phyloP scores from a whole-genome alignment of 495 filamentous ascomycete genomes.

The Apiosordaria backusii region DNA sequence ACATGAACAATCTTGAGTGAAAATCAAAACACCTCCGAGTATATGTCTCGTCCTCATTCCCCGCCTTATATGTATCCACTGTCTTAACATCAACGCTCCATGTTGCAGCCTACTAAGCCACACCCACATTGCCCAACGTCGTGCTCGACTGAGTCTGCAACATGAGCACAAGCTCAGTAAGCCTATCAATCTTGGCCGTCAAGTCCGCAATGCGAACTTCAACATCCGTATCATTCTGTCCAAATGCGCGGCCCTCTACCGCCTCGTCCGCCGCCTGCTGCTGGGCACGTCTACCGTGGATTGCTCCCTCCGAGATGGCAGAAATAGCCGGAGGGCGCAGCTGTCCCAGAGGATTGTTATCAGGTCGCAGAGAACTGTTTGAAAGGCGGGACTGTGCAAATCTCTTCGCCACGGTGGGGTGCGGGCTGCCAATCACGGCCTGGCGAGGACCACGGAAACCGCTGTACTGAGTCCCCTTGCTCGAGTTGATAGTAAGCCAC shows the following conservation, averaged over 20 bases:
- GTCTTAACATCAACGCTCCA: neutral
- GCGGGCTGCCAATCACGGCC: conserved; percentile 17
- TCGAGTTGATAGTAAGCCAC: conserved; percentile 33
- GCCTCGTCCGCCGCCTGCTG: conserved; percentile 22
- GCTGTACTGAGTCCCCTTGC: conserved; percentile 36
- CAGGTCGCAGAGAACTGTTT: conserved; percentile 17
- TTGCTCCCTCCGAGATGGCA: neutral
- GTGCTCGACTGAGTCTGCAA: conserved; percentile 33
- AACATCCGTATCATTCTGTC: conserved; percentile 35
- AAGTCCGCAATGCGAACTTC: conserved; percentile 45
- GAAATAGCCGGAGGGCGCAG: neutral
- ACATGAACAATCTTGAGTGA: neutral
- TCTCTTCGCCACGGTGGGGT: conserved; percentile 15
- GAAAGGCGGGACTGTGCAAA: conserved; percentile 5
- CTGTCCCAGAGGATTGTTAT: neutral
- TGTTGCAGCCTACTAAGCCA: conserved; percentile 11
- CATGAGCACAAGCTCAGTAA: conserved; percentile 42
- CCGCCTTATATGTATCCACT: neutral
- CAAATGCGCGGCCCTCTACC: conserved; percentile 30
- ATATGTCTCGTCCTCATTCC: no score
- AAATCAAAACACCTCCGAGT: neutral
- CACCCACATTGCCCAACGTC: conserved; percentile 24
- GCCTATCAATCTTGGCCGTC: conserved; percentile 44
- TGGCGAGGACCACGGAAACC: conserved; percentile 29
- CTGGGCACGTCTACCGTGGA: conserved; percentile 3